Conservation (phyloP, 805 yeast genomes). For the Candida nemodendra region DNA sequence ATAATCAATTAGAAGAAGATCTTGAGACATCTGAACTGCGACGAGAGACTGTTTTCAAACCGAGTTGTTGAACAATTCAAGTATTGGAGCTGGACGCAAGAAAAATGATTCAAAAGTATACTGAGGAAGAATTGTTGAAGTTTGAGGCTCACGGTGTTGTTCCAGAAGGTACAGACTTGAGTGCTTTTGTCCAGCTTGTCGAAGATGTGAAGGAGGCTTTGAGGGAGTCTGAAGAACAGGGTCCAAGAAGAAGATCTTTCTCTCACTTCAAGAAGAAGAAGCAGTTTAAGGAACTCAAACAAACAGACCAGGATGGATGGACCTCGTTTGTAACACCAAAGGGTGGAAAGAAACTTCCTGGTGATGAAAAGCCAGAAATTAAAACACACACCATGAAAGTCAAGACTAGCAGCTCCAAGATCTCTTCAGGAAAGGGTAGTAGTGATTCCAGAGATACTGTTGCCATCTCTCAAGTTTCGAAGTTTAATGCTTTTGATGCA, state of each 20-base stretch:
- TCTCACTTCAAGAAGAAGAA: slow-evolving; percentile 49
- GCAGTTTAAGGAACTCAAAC: slow-evolving; percentile 44
- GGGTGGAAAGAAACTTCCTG: slow-evolving; percentile 44
- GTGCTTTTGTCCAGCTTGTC: slow-evolving; percentile 62
- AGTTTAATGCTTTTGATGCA: slow-evolving; percentile 82
- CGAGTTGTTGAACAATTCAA: too few relatives aligned
- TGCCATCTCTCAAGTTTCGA: slow-evolving; percentile 62
- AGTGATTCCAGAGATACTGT: slow-evolving; percentile 68
- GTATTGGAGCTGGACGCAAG: not conserved
- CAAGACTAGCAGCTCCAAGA: slow-evolving; percentile 71
- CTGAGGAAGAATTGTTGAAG: slow-evolving; percentile 66
- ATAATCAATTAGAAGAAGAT: too few relatives aligned
- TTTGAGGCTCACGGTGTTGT: slow-evolving; percentile 55
- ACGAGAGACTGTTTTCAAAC: too few relatives aligned
- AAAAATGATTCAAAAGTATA: slow-evolving; percentile 53
- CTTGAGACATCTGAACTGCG: too few relatives aligned
- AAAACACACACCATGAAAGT: slow-evolving; percentile 53
- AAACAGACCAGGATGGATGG: slow-evolving; percentile 82
- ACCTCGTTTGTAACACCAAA: slow-evolving; percentile 56
- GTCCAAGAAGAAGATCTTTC: slow-evolving; percentile 63
- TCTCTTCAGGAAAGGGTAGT: slow-evolving; percentile 65
- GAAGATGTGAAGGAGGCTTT: slow-evolving; percentile 56
- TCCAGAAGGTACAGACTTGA: slow-evolving; percentile 63
- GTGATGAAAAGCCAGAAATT: slow-evolving; percentile 44
- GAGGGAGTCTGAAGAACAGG: slow-evolving; percentile 30